A percentile compares a stretch with the other conserved stretches of the same genome.
Conservation (phyloP, 1,139 yeast genomes). For the Maudiozyma humilis region DNA sequence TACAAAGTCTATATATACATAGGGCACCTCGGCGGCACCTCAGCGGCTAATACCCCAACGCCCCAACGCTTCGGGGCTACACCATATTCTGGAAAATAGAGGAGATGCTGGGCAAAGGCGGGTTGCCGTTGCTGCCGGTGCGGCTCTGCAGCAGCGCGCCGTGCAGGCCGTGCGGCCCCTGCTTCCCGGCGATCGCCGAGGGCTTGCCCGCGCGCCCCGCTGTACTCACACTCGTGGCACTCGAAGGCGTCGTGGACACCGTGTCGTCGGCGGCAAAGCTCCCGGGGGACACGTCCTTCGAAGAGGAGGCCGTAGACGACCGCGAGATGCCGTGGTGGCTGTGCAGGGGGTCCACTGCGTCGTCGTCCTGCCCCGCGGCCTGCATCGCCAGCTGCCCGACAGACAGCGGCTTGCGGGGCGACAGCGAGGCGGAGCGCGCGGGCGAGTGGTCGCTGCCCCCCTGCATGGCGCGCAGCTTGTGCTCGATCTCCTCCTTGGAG, state of each 20-base stretch:
- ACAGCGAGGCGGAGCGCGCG: not conserved
- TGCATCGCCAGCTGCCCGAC: constrained; percentile 5
- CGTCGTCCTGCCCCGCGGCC: constrained; percentile 10
- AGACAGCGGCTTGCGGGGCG: constrained; percentile 4
- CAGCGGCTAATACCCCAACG: too few species aligned
- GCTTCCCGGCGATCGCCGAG: not conserved
- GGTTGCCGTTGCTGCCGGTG: too few species aligned
- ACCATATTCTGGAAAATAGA: constrained; percentile 21
- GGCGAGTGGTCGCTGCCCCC: constrained; percentile 1
- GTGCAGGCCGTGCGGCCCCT: not conserved
- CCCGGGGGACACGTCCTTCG: constrained; percentile 13
- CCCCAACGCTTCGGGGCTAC: too few species aligned
- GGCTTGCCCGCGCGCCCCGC: not conserved
- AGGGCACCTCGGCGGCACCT: too few species aligned
- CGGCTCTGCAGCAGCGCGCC: too few species aligned
- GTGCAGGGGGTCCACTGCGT: constrained; percentile 13
- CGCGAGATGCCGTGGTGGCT: constrained; percentile 1
- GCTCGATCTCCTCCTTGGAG: constrained; percentile 65
- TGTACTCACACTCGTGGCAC: not conserved
- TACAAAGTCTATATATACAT: too few species aligned
- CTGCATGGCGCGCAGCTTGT: constrained; percentile 50
- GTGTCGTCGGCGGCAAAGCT: constrained; percentile 9
- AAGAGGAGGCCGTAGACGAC: constrained; percentile 11
- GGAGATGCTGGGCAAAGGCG: constrained; percentile 20
- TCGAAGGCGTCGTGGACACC: constrained; percentile 5